These are phyloP conservation scores for Melampsora abietis-canadensis DNA, from an alignment of 1,284 basidiomycete species.

Conservation along the genomic window DNA sequence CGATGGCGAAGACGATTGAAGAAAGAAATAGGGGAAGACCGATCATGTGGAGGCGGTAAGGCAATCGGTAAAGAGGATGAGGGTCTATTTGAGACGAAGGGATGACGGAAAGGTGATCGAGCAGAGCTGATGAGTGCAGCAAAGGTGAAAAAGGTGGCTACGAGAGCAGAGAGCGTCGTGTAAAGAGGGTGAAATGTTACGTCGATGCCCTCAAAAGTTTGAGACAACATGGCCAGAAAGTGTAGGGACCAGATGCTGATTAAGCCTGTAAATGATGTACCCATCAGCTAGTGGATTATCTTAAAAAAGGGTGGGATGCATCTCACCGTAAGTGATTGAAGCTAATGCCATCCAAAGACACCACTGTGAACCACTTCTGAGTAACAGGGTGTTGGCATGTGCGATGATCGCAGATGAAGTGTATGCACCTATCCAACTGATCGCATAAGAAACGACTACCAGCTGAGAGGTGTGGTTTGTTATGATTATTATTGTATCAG, in stretches of 20 bases:
- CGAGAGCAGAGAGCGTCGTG: conserved; percentile 26
- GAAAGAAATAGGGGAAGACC: neutral
- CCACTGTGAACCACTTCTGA: conserved; percentile 13
- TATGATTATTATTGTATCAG: neutral
- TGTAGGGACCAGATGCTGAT: conserved; percentile 34
- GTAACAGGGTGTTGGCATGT: conserved; percentile 30
- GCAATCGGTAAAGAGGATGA: neutral
- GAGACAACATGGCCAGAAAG: conserved; percentile 34
- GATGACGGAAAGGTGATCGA: conserved; percentile 17
- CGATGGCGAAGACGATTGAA: neutral
- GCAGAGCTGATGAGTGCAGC: conserved; percentile 21
- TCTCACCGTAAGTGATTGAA: conserved; percentile 27
- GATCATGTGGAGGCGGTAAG: neutral
- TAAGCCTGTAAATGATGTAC: neutral
- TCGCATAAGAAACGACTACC: conserved; percentile 31
- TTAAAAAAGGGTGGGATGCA: too few species aligned
- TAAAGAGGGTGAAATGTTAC: conserved; percentile 12
- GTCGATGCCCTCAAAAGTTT: conserved; percentile 25
- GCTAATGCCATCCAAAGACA: conserved; percentile 34
- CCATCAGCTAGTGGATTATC: too few species aligned
- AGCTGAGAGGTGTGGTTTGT: conserved; percentile 10
- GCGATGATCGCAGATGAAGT: conserved; percentile 37
- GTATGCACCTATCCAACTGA: conserved; percentile 36
- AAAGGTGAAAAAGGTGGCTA: conserved; percentile 34
- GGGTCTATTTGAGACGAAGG: neutral